Evolutionary conservation across 495 filamentous ascomycete genomes (phyloP).

Genomic region (Choiromyces venosus): DNA sequence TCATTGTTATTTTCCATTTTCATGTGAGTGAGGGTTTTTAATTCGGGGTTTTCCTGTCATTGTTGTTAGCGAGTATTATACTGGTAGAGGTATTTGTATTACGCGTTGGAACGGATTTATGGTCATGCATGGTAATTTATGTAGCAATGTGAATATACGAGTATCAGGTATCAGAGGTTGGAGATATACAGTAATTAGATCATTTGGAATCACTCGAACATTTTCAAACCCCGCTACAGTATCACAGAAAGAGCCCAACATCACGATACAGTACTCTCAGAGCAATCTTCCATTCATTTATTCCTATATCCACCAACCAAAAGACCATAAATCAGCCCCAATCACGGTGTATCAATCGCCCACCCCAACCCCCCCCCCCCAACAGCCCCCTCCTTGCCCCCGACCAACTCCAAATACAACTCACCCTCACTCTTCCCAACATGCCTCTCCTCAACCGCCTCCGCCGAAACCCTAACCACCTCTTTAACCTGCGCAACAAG

Average conservation of each 20-base stretch:
- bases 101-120: background rate
- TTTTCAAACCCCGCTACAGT: background rate
- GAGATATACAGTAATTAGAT: too few species aligned
- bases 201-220: background rate
- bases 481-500: slow-evolving; percentile 22
- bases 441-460: slow-evolving; percentile 16
- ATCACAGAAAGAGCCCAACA: background rate
- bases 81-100: background rate
- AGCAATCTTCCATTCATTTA: background rate
- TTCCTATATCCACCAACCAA: background rate
- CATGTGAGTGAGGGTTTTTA: background rate
- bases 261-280: background rate
- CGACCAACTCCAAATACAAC: slow-evolving; percentile 16
- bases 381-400: slow-evolving; percentile 4
- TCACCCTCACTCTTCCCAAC: slow-evolving; percentile 14
- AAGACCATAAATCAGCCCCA: background rate
- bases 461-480: slow-evolving; percentile 20
- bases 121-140: background rate
- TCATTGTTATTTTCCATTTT: background rate
- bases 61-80: background rate
- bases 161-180: too few species aligned
- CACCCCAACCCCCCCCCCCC: slow-evolving; percentile 17
- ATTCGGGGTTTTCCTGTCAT: background rate
- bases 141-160: background rate
- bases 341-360: slow-evolving; percentile 22